Conservation (phyloP, 2,329 filamentous ascomycete species). For the Penicillium sclerotigenum region DNA sequence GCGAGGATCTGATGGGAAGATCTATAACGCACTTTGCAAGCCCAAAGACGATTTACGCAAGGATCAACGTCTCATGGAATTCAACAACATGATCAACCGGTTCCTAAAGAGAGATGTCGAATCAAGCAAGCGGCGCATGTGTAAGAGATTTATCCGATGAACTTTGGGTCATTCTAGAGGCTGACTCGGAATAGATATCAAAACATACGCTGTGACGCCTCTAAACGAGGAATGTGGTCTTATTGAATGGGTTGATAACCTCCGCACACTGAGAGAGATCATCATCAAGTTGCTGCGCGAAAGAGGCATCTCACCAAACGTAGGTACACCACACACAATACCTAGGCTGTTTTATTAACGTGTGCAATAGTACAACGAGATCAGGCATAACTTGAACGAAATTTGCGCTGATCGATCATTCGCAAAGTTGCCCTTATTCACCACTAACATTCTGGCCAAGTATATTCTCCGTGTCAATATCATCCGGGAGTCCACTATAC, state of each 20-base stretch:
- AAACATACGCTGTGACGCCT: constrained; percentile 94
- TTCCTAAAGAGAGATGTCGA: constrained; percentile 89
- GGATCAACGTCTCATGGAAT: constrained; percentile 98
- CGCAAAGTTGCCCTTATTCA: constrained; percentile 69
- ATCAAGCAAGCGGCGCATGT: constrained; percentile 82
- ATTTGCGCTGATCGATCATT: constrained; percentile 53
- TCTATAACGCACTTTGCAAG: constrained; percentile 90
- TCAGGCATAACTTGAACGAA: constrained; percentile 62
- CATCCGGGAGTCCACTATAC: neutral
- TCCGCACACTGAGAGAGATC: constrained; percentile 91
- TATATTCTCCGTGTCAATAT: constrained; percentile 19
- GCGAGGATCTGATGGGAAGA: constrained; percentile 80
- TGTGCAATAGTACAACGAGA: constrained; percentile 59
- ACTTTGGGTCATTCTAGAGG: neutral
- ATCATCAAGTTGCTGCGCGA: constrained; percentile 74
- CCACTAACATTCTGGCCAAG: constrained; percentile 55
- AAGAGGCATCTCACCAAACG: constrained; percentile 60
- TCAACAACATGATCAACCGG: constrained; percentile 96
- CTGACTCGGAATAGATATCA: constrained; percentile 59
- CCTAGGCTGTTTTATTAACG: neutral
- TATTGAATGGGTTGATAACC: constrained; percentile 97
- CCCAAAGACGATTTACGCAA: constrained; percentile 97
- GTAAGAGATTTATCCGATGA: constrained; percentile 31
- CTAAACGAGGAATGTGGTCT: constrained; percentile 96
- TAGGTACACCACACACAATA: constrained; percentile 24